phyloP scores from a whole-genome alignment of 1,284 basidiomycete species.

The Boletus hoseneyae region DNA sequence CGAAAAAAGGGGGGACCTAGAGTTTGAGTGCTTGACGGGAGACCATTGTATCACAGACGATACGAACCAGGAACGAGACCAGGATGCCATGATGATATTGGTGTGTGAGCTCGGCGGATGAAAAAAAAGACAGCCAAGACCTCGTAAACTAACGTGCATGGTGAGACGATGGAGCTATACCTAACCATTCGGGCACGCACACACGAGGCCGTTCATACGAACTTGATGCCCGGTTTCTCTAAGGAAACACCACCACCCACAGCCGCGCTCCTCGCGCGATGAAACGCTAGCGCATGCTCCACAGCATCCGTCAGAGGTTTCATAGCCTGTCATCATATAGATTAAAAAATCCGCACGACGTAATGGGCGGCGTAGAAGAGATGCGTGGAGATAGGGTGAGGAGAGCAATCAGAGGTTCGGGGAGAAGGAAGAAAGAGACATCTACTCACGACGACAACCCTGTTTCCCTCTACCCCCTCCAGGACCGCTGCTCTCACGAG shows the following conservation, averaged over 20 bases:
- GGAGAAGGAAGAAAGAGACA: neutral
- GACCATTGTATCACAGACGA: no score
- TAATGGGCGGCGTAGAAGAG: neutral
- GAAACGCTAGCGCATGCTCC: slow-evolving; percentile 68
- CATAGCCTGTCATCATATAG: slow-evolving; percentile 56
- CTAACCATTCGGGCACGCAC: no score
- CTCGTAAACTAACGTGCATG: no score
- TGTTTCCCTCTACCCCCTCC: slow-evolving; percentile 59
- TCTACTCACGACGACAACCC: slow-evolving; percentile 63
- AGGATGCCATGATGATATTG: no score
- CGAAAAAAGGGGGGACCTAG: no score
- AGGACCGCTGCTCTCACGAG: slow-evolving; percentile 63
- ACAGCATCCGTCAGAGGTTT: slow-evolving; percentile 78
- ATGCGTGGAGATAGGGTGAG: neutral
- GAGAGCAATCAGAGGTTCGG: neutral
- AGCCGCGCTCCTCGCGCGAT: slow-evolving; percentile 35
- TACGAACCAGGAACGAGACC: no score
- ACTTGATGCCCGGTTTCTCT: slow-evolving; percentile 14
- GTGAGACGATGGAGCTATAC: no score
- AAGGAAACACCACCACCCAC: slow-evolving; percentile 2
- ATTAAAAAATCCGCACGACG: no score
- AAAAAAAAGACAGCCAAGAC: no score
- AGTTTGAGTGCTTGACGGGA: no score
- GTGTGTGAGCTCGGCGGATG: no score
- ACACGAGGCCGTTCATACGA: slow-evolving; percentile 7